Evolutionary conservation across 1,284 basidiomycete genomes (phyloP), one percentile per base, ranked within the genome.

Genomic region (Wolfiporia cocos): DNA sequence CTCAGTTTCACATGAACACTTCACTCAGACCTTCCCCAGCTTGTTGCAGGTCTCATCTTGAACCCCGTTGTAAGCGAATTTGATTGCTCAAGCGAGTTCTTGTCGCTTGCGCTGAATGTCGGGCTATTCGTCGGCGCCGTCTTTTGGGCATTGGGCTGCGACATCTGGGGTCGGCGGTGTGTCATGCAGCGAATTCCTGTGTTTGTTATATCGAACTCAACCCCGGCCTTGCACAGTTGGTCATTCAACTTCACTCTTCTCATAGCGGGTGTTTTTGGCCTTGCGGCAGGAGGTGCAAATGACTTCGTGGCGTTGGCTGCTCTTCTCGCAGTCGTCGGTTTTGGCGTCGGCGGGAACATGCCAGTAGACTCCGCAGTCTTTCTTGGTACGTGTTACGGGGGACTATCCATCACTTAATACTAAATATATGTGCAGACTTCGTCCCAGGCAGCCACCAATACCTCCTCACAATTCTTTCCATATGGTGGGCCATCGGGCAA

Each of bases 401-500:
- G 24, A 5, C 20, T 14, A 15, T 26, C 21, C 24, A 6, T 17
- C 7, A 7, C 7, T 7, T 33, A 33, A 10, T 6, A 7, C 7
- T 7, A 10, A 7, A 33, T 20, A 7, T 11, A 9, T 19, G 34
- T 22, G 5, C 23, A 46, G 82, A 85, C 52, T 81, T 82, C 42
- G 57, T 84, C 1, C 84, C 83, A 0, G 74, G 70, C 7, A 73
- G 74, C 14, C 80, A 83, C 50, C 83, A 85, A 46, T 85, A 81
- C 49, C 69, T 85, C 7, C 62, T 86, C 15, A 84, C 83, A 0
- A 63, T 84, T 17, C 66, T 86, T 5, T 80, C 80, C 0, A 75
- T 84, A 18, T 86, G 78, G 78, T 86, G 82, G 81, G 72, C 73
- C 3, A 69, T 85, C 51, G 76, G 85, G 44, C 72, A 81, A 61